Evolutionary conservation across 2,329 filamentous ascomycete species (phyloP).

Genomic region (Arthrocladium fulminans): DNA sequence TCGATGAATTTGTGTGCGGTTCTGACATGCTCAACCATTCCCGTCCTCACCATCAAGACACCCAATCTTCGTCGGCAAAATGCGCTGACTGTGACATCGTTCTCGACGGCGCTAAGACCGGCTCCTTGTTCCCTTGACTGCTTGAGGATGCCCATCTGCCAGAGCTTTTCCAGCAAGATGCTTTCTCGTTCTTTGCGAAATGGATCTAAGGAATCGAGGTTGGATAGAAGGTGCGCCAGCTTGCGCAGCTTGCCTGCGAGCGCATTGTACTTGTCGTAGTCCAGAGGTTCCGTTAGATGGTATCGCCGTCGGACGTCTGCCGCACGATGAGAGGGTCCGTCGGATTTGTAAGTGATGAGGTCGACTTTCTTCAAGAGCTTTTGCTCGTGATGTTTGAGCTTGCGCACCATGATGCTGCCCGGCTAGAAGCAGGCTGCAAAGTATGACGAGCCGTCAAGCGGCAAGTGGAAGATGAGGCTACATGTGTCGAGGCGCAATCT

Average conservation of each 20-base stretch:
- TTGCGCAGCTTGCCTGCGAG: slow-evolving; percentile 76
- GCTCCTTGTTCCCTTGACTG: slow-evolving; percentile 67
- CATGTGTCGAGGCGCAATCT: no score
- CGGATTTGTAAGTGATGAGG: slow-evolving; percentile 87
- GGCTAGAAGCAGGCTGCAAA: no score
- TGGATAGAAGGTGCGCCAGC: slow-evolving; percentile 77
- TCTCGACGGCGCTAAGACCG: slow-evolving; percentile 62
- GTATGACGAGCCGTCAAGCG: no score
- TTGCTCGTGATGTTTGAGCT: slow-evolving; percentile 94
- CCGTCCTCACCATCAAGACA: slow-evolving; percentile 79
- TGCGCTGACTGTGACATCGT: slow-evolving; percentile 77
- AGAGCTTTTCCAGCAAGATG: slow-evolving; percentile 80
- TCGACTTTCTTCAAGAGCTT: slow-evolving; percentile 87
- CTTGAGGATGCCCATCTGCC: slow-evolving; percentile 79
- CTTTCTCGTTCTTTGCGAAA: slow-evolving; percentile 77
- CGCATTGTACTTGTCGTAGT: slow-evolving; percentile 62
- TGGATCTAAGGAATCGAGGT: slow-evolving; percentile 68
- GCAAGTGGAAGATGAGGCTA: no score
- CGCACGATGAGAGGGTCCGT: slow-evolving; percentile 70
- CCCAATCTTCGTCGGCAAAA: slow-evolving; percentile 77
- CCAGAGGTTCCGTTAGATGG: slow-evolving; percentile 79
- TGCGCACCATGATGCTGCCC: slow-evolving; percentile 95
- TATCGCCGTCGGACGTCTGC: slow-evolving; percentile 73
- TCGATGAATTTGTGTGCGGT: slow-evolving; percentile 68
- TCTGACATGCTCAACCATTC: slow-evolving; percentile 87